phyloP scores from a whole-genome alignment of 306 rosid genomes.

The Hippophae gyantsensis region DNA sequence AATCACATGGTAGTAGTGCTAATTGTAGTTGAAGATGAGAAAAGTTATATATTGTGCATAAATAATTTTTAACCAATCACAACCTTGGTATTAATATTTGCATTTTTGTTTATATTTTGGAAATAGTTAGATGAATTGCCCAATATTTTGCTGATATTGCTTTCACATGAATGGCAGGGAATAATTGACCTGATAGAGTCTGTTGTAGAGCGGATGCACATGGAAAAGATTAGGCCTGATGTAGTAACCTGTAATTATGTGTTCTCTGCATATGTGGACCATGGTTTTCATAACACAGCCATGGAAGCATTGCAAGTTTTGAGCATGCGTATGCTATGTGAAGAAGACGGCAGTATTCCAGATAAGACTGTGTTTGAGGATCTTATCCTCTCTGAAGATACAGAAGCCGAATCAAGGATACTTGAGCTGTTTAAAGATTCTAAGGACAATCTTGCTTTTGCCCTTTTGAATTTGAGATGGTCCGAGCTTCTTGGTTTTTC shows the following conservation, averaged over 20 bases:
- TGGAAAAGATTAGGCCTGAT: conserved; percentile 48
- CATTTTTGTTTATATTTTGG: neutral
- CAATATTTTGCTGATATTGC: neutral
- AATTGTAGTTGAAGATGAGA: too few relatives aligned
- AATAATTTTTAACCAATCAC: too few relatives aligned
- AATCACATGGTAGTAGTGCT: too few relatives aligned
- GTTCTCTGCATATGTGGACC: conserved; percentile 24
- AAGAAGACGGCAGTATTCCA: conserved; percentile 24
- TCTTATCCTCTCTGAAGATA: conserved; percentile 44
- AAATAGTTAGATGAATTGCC: neutral
- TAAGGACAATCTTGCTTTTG: conserved; percentile 41
- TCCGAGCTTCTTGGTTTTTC: conserved; percentile 54
- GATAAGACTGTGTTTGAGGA: conserved; percentile 28
- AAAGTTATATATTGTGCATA: too few relatives aligned
- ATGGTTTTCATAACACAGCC: conserved; percentile 23
- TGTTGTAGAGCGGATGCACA: conserved; percentile 60
- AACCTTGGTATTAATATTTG: neutral
- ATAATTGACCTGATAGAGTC: conserved; percentile 69
- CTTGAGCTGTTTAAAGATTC: conserved; percentile 40
- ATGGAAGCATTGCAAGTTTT: conserved; percentile 27
- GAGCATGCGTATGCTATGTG: conserved; percentile 36
- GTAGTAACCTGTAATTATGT: conserved; percentile 50
- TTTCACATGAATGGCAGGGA: conserved; percentile 31
- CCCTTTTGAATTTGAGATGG: conserved; percentile 72
- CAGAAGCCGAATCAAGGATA: conserved; percentile 38